Evolutionary conservation across 805 yeast genomes (phyloP).

Genomic region (Starmera dryadoides): DNA sequence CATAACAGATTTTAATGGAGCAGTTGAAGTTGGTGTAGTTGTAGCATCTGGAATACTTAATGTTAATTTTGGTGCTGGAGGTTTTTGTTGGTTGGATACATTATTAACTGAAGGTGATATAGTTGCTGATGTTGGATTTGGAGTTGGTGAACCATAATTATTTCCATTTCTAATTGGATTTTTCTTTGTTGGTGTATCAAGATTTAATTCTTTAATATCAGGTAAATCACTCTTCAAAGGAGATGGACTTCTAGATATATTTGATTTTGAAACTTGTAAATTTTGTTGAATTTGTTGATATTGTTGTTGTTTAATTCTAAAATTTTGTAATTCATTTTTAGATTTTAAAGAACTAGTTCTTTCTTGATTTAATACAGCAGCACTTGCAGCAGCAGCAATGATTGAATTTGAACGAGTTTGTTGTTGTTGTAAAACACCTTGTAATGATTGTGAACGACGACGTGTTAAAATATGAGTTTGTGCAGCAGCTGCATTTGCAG

Average conservation of each 20-base stretch:
- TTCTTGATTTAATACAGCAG: slow-evolving; percentile 12
- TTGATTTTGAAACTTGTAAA: background rate
- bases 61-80: background rate
- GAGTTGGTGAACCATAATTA: too few species aligned
- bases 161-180: background rate
- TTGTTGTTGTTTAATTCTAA: background rate
- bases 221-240: slow-evolving; percentile 10
- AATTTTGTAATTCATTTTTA: slow-evolving; percentile 4
- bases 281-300: background rate
- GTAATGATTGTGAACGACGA: slow-evolving; percentile 9
- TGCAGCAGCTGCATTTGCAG: slow-evolving; percentile 2
- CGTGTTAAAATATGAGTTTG: slow-evolving; percentile 5
- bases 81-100: background rate
- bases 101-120: too few species aligned
- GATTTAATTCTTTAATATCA: slow-evolving; percentile 8
- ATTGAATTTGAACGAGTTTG: background rate
- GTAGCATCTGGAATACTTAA: background rate
- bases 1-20: background rate
- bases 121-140: too few species aligned
- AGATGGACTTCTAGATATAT: slow-evolving; percentile 12
- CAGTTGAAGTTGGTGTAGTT: background rate
- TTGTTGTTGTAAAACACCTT: slow-evolving; percentile 2
- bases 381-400: slow-evolving; percentile 17
- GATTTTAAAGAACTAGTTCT: slow-evolving; percentile 15
- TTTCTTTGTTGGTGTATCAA: background rate